phyloP scores from a whole-genome alignment of 345 rosid genomes.

The Boechera divaricarpa region DNA sequence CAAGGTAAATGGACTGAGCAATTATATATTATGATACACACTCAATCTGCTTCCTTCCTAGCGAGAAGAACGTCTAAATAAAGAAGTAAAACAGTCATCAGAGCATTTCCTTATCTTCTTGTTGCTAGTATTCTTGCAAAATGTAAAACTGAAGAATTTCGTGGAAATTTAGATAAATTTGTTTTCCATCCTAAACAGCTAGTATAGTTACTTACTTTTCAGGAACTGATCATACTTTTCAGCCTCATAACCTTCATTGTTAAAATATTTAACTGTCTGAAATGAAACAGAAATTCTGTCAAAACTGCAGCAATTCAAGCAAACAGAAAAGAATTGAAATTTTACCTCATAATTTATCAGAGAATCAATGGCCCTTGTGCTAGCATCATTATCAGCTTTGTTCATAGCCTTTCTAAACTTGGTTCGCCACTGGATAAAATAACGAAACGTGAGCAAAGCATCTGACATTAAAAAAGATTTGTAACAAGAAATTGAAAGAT shows the following conservation, averaged over 20 bases:
- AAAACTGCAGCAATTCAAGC: slow-evolving; percentile 21
- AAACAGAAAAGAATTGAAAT: slow-evolving; percentile 17
- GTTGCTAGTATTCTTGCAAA: slow-evolving; percentile 22
- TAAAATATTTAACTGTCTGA: slow-evolving; percentile 97
- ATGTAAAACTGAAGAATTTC: slow-evolving; percentile 10
- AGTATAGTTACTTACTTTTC: slow-evolving; percentile 68
- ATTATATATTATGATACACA: not conserved
- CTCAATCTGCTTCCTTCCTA: slow-evolving; percentile 14
- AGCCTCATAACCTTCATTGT: slow-evolving; percentile 88
- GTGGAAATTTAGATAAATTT: not conserved
- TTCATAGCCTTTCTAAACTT: slow-evolving; percentile 97
- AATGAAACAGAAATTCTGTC: slow-evolving; percentile 32
- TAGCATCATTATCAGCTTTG: slow-evolving; percentile 99
- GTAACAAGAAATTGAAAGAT: not conserved
- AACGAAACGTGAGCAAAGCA: slow-evolving; percentile 35
- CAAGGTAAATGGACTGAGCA: slow-evolving; percentile 8
- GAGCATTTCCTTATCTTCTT: slow-evolving; percentile 7
- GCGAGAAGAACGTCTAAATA: slow-evolving; percentile 4
- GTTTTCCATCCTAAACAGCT: slow-evolving; percentile 9
- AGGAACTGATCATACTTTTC: slow-evolving; percentile 87
- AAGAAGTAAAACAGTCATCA: slow-evolving; percentile 7
- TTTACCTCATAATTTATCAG: slow-evolving; percentile 96
- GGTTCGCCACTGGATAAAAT: slow-evolving; percentile 85
- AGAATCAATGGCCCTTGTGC: slow-evolving; percentile 93
- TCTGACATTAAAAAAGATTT: slow-evolving; percentile 10